Percentiles rank a stretch among this genome's conserved stretches.
Evolutionary conservation across 2,329 filamentous ascomycete genomes (phyloP).

Genomic region (Exophiala xenobiotica): DNA sequence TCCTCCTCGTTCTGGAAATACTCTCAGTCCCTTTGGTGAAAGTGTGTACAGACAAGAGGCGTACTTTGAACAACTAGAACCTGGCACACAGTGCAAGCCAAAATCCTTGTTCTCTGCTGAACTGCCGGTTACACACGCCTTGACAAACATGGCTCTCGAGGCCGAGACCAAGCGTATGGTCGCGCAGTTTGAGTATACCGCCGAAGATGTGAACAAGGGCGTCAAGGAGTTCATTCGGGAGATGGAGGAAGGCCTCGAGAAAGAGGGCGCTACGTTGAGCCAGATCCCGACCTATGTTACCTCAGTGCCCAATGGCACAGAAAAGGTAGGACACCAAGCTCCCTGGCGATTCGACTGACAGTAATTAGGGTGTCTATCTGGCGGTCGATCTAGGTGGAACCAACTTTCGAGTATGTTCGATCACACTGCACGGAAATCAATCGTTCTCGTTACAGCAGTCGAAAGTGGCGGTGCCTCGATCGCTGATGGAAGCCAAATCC

Average conservation of each 20-base stretch:
- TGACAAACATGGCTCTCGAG: conserved; percentile 42
- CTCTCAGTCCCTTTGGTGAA: conserved; percentile 29
- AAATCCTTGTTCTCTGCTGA: conserved; percentile 30
- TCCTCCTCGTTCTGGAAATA: conserved; percentile 6
- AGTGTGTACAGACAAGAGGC: conserved; percentile 32
- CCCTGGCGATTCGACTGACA: conserved; percentile 11
- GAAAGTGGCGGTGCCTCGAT: conserved; percentile 85
- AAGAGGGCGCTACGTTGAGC: conserved; percentile 77
- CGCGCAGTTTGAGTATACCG: conserved; percentile 79
- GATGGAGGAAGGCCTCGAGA: conserved; percentile 80
- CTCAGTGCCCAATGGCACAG: conserved; percentile 90
- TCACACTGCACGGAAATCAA: conserved; percentile 87
- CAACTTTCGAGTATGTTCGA: conserved; percentile 96
- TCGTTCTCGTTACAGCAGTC: conserved; percentile 91
- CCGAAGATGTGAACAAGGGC: conserved; percentile 73
- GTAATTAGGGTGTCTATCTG: conserved; percentile 79
- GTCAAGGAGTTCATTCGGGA: conserved; percentile 83
- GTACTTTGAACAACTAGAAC: conserved; percentile 31
- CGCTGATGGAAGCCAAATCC: conserved; percentile 86
- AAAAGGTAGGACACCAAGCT: conserved; percentile 66
- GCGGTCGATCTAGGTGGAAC: conserved; percentile 97
- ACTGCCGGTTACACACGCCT: conserved; percentile 24
- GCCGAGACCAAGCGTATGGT: conserved; percentile 78
- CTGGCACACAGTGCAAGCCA: conserved; percentile 31
- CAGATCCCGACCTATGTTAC: conserved; percentile 98